Evolutionary conservation across 768 basidiomycete species (phyloP).

Genomic region (Rhodotorula babjevae): DNA sequence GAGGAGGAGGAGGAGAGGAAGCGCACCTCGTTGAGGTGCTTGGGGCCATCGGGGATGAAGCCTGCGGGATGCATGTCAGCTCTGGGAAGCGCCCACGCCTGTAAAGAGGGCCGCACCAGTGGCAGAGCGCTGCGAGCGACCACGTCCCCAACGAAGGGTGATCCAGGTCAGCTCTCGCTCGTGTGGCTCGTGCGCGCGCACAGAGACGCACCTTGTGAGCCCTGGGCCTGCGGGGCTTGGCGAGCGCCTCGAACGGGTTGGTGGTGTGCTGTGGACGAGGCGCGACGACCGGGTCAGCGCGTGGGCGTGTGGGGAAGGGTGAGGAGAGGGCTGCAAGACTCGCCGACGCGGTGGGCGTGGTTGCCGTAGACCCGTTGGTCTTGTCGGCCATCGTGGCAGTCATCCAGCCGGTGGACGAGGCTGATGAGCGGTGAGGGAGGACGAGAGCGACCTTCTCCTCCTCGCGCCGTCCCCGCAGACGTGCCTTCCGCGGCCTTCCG

Average conservation of each 20-base stretch:
- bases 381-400: neutral
- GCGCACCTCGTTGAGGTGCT: constrained; percentile 16
- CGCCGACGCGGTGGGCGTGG: constrained; percentile 25
- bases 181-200: too few species aligned
- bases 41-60: constrained; percentile 30
- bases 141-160: neutral
- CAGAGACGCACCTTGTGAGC: constrained; percentile 22
- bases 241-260: constrained; percentile 22
- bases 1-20: neutral
- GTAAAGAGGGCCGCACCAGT: constrained; percentile 3
- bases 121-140: constrained; percentile 19
- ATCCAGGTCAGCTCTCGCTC: neutral
- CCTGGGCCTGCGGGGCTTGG: neutral
- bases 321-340: neutral
- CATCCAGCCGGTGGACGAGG: neutral
- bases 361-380: neutral
- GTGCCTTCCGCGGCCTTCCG: too few species aligned
- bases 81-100: too few species aligned
- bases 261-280: neutral
- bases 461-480: too few species aligned
- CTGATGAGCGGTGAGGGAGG: neutral
- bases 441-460: too few species aligned
- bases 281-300: neutral
- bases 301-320: neutral
- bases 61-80: neutral